Percentiles rank a stretch among this genome's conserved stretches.
phyloP scores from a whole-genome alignment of 257 asterid species.

The Ilex aquifolium region DNA sequence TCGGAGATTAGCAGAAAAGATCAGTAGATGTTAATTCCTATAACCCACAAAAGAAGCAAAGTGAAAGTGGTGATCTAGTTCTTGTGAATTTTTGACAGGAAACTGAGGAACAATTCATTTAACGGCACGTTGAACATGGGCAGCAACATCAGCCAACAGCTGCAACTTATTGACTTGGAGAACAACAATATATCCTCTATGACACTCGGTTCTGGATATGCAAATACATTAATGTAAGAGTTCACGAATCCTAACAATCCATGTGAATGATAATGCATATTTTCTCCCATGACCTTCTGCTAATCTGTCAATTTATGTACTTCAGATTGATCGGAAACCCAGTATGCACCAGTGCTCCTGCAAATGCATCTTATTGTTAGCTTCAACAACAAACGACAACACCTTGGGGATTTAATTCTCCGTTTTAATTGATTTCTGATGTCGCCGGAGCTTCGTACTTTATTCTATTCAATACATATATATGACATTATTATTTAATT shows the following conservation, averaged over 20 bases:
- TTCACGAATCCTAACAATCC: neutral
- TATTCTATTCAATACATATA: too few species aligned
- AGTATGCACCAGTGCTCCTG: conserved; percentile 59
- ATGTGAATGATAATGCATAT: neutral
- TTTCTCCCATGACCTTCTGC: neutral
- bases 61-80: neutral
- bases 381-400: conserved; percentile 45
- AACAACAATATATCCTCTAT: conserved; percentile 67
- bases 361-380: conserved; percentile 75
- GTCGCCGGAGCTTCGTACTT: too few species aligned
- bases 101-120: conserved; percentile 67
- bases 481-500: too few species aligned
- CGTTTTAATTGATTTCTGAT: too few species aligned
- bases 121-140: conserved; percentile 74
- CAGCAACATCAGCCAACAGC: conserved; percentile 47
- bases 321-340: conserved; percentile 89
- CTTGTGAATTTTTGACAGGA: conserved; percentile 45
- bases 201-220: conserved; percentile 79
- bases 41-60: neutral
- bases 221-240: conserved; percentile 64
- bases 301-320: conserved; percentile 5
- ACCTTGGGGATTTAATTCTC: conserved; percentile 27
- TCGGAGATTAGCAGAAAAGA: neutral
- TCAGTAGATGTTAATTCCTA: neutral
- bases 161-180: conserved; percentile 73